Evolutionary conservation across 2,329 filamentous ascomycete genomes (phyloP).

Genomic region (Colletotrichum echinochloae): DNA sequence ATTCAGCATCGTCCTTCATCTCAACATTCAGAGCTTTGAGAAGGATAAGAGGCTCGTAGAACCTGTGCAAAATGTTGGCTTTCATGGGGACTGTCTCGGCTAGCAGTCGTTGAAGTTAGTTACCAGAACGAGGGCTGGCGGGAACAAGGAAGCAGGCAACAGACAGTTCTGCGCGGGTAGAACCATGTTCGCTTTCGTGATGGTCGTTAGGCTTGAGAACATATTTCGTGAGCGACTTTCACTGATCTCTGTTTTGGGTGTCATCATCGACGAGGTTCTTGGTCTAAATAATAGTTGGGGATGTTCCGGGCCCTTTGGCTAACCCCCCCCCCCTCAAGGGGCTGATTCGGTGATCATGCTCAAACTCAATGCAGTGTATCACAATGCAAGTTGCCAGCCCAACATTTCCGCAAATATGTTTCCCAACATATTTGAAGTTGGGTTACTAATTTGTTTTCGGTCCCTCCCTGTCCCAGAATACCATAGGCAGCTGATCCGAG

Average conservation of each 20-base stretch:
- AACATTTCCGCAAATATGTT: neutral
- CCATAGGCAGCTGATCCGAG: neutral
- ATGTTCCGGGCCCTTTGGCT: neutral
- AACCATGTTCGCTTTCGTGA: neutral
- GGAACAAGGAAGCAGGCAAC: neutral
- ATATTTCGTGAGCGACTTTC: accelerated
- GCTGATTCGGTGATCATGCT: neutral
- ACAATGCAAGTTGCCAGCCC: neutral
- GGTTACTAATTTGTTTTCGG: too few relatives aligned
- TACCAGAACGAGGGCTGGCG: neutral
- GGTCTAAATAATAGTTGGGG: accelerated
- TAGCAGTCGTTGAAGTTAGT: neutral
- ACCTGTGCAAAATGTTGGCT: neutral
- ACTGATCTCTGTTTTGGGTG: neutral
- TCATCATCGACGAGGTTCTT: neutral
- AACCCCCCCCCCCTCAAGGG: neutral
- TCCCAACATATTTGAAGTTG: neutral
- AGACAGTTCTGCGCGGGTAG: neutral
- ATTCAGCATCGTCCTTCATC: neutral
- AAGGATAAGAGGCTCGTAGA: conserved; percentile 25
- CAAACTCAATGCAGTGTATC: neutral
- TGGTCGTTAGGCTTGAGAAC: neutral
- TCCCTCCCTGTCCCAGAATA: accelerated
- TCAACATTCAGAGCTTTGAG: conserved; percentile 21
- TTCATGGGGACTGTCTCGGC: neutral